Evolutionary conservation across 306 rosid species (phyloP).

Genomic region (Calophaca sinica): DNA sequence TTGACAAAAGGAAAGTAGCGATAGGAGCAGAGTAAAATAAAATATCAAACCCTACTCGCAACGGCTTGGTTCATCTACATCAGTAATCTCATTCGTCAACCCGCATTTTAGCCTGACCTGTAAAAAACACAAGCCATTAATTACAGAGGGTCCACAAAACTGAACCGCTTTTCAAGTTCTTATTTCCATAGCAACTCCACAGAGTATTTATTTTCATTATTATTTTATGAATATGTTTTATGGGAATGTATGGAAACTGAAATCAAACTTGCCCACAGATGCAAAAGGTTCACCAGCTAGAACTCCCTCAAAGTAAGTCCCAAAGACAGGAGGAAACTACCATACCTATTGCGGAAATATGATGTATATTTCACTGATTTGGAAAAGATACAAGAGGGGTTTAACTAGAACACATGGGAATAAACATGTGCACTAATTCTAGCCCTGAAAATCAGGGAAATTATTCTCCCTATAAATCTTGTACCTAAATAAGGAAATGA

Average conservation of each 20-base stretch:
- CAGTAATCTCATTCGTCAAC: slow-evolving; percentile 80
- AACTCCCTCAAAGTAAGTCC: slow-evolving; percentile 16
- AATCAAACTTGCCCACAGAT: slow-evolving; percentile 4
- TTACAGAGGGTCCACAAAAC: slow-evolving; percentile 23
- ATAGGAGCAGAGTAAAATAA: slow-evolving; percentile 1
- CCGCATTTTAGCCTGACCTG: slow-evolving; percentile 95
- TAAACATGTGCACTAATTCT: no score
- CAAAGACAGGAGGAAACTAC: slow-evolving; percentile 37
- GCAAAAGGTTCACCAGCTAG: slow-evolving; percentile 33
- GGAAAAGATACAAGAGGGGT: no score
- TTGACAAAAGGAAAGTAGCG: slow-evolving; percentile 1
- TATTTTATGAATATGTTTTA: background rate
- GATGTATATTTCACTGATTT: no score
- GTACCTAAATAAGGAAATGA: no score
- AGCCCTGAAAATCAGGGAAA: no score
- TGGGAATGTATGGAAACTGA: slow-evolving; percentile 16
- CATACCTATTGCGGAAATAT: no score
- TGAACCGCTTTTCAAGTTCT: slow-evolving; percentile 23
- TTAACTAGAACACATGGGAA: no score
- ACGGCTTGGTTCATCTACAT: slow-evolving; percentile 97
- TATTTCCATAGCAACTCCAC: slow-evolving; percentile 31
- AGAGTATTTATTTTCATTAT: background rate
- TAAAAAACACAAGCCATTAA: slow-evolving; percentile 44
- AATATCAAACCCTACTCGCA: slow-evolving; percentile 80
- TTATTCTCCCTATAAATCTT: no score